Evolutionary conservation across 2,329 filamentous ascomycete species (phyloP).

Genomic region (Trichoderma sp.): DNA sequence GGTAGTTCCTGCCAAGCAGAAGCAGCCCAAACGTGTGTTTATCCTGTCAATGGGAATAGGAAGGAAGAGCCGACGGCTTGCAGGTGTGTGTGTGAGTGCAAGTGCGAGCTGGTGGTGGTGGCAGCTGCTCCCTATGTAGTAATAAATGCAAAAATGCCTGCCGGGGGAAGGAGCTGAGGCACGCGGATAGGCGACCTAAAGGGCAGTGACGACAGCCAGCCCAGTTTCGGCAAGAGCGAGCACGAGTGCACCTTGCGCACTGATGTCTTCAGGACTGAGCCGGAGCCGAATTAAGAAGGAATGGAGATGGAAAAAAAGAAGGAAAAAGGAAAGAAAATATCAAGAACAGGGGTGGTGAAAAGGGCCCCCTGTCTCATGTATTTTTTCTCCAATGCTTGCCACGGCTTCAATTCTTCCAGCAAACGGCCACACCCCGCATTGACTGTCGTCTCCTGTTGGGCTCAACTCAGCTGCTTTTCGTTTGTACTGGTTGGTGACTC

Average conservation of each 20-base stretch:
- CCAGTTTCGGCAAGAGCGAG: slow-evolving; percentile 10
- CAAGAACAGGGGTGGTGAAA: not conserved
- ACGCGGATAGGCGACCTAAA: not conserved
- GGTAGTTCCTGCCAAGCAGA: not conserved
- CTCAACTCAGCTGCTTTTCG: not conserved
- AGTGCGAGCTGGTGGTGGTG: not conserved
- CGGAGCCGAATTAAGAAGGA: not conserved
- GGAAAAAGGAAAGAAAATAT: not conserved
- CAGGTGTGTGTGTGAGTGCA: not conserved
- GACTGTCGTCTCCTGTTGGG: not conserved
- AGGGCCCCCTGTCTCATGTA: not conserved
- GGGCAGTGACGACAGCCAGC: not conserved
- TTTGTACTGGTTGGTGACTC: not conserved
- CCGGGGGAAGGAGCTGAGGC: slow-evolving; percentile 4
- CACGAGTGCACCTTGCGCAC: not conserved
- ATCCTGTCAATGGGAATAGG: not conserved
- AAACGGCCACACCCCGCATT: not conserved
- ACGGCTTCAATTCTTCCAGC: not conserved
- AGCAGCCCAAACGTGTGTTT: not conserved
- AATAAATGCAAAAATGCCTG: not conserved
- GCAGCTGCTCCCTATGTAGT: not conserved
- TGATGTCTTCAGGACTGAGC: not conserved
- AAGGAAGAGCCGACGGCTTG: not conserved
- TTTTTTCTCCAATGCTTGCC: not conserved
- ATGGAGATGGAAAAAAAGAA: not conserved